A percentile compares a stretch with the other conserved stretches of the same genome.
Conservation (phyloP, 768 basidiomycete genomes). For the Sutorius australiensis region DNA sequence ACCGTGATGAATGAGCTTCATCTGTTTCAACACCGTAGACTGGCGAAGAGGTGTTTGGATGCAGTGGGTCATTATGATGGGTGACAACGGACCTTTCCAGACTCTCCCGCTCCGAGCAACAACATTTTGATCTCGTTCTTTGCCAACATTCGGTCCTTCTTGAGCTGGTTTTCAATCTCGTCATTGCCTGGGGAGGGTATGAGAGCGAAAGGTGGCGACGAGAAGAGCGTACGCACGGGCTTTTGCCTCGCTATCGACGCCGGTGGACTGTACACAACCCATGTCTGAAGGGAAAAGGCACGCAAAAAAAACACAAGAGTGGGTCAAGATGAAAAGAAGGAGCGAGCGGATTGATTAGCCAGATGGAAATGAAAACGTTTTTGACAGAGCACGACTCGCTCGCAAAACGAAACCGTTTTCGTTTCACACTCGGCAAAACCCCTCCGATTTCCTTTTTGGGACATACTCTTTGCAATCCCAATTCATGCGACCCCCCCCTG, state of each 20-base stretch:
- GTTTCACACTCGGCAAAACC: conserved; percentile 3
- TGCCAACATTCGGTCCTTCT: conserved; percentile 80
- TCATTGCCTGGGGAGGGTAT: conserved; percentile 66
- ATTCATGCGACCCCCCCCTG: too few relatives aligned
- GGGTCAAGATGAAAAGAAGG: conserved; percentile 11
- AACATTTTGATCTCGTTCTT: conserved; percentile 98
- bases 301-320: conserved; percentile 1
- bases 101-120: conserved; percentile 92
- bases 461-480: conserved; percentile 9
- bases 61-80: background rate
- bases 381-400: background rate
- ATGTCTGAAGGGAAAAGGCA: conserved; percentile 32
- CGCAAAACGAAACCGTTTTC: conserved; percentile 10
- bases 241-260: conserved; percentile 76
- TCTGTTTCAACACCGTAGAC: conserved; percentile 93
- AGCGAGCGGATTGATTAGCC: conserved; percentile 28
- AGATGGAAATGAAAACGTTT: conserved; percentile 13
- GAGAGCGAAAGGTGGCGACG: background rate
- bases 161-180: conserved; percentile 91
- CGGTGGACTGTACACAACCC: conserved; percentile 73
- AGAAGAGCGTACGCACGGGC: conserved; percentile 55
- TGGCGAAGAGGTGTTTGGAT: conserved; percentile 22
- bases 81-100: conserved; percentile 68
- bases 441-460: background rate
- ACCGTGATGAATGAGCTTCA: conserved; percentile 95